Evolutionary conservation across 1,284 basidiomycete species (phyloP).

Genomic region (Trichosporon sp.): DNA sequence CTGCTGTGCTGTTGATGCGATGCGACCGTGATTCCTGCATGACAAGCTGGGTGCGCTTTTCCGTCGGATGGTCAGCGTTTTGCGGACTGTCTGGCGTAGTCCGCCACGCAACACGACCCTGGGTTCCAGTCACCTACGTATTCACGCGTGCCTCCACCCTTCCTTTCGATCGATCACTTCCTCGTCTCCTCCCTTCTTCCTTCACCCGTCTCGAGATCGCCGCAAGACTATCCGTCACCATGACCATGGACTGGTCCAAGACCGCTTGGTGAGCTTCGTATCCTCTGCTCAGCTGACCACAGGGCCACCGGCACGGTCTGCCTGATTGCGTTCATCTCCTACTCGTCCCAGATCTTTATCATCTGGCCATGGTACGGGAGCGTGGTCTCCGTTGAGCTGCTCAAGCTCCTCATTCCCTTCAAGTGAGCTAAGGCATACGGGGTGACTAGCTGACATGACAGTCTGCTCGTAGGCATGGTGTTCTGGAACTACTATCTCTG

Average conservation of each 20-base stretch:
- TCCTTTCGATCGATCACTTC: conserved; percentile 2
- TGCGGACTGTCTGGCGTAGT: not conserved
- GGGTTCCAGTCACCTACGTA: conserved; percentile 5
- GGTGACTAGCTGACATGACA: conserved; percentile 49
- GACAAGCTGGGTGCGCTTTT: not conserved
- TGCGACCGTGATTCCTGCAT: not conserved
- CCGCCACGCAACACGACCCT: not conserved
- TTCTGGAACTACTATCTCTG: conserved; percentile 86
- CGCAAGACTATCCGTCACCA: not conserved
- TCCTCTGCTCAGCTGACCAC: not conserved
- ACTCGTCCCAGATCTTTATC: conserved; percentile 83
- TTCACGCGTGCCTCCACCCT: conserved; percentile 1
- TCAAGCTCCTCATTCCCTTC: conserved; percentile 78
- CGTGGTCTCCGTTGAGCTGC: conserved; percentile 69
- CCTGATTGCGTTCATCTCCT: conserved; percentile 85
- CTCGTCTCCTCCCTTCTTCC: not conserved
- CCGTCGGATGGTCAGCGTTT: not conserved
- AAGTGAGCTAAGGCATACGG: conserved; percentile 64
- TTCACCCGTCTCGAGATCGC: not conserved
- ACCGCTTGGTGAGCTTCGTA: not conserved
- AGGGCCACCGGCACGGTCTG: conserved; percentile 65
- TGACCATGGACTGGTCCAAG: conserved; percentile 17
- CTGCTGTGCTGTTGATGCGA: not conserved
- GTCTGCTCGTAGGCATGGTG: conserved; percentile 72
- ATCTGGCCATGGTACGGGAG: conserved; percentile 89